These are phyloP conservation scores for Rhizopus sp. DNA, from an alignment of 371 early-diverging fungal genomes.

Conservation along the genomic window DNA sequence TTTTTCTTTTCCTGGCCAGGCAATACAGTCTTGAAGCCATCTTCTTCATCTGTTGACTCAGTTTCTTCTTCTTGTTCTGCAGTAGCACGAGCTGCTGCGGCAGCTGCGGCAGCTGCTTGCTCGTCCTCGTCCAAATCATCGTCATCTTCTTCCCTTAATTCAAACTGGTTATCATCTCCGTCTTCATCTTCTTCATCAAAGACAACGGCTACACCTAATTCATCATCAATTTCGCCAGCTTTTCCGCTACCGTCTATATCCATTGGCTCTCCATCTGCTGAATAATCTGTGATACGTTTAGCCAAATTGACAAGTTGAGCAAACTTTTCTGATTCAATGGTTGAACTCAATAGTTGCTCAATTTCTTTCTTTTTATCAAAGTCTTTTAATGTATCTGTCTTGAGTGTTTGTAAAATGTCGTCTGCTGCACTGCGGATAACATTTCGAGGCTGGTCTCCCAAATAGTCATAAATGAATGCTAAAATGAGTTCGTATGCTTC, in stretches of 20 bases:
- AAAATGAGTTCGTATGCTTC: slow-evolving; percentile 88
- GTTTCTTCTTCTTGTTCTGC: slow-evolving; percentile 32
- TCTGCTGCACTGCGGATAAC: slow-evolving; percentile 91
- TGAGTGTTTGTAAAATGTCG: slow-evolving; percentile 80
- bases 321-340: slow-evolving; percentile 77
- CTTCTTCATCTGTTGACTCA: slow-evolving; percentile 46
- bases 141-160: slow-evolving; percentile 61
- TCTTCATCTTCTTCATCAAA: slow-evolving; percentile 76
- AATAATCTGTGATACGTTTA: slow-evolving; percentile 92
- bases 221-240: slow-evolving; percentile 68
- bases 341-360: slow-evolving; percentile 51
- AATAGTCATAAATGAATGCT: slow-evolving; percentile 74
- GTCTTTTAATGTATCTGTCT: slow-evolving; percentile 85
- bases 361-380: slow-evolving; percentile 86
- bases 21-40: slow-evolving; percentile 56
- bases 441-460: slow-evolving; percentile 91
- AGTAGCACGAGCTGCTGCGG: slow-evolving; percentile 6
- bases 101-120: slow-evolving; percentile 13
- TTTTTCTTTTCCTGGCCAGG: slow-evolving; percentile 49
- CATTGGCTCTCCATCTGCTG: slow-evolving; percentile 48
- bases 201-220: slow-evolving; percentile 78
- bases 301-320: slow-evolving; percentile 88
- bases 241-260: slow-evolving; percentile 50
- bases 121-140: slow-evolving; percentile 44
- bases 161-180: slow-evolving; percentile 64